Base-by-base conservation (phyloP, 768 basidiomycete genomes). In the Mycena venus region DNA sequence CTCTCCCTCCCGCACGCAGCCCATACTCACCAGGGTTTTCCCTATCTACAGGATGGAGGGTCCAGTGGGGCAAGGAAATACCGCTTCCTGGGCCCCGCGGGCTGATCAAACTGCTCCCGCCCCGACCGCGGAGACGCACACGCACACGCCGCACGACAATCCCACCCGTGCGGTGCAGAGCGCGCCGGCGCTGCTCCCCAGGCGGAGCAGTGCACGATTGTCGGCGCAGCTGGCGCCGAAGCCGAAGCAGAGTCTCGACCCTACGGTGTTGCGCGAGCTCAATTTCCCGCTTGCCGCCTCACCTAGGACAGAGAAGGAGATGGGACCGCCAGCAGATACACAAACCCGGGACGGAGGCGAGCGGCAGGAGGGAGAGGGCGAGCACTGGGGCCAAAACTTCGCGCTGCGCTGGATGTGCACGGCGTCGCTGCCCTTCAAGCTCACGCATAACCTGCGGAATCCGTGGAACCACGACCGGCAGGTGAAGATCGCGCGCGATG, bases 401-500 rank as follows among this genome's bases (percentile, higher is more conserved):
- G 88, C 88, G 72, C 85, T 98, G 25, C 89, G 96, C 77, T 98
- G 97, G 97, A 75, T 97, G 49, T 90, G 88, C 75, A 94, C 91
- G 0, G 84, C 89, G 17, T 86, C 88, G 3, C 81, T 98, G 3
- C 91, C 95, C 0, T 99, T 99, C 83, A 84, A 87, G 74, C 90
- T 90, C 55, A 94, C 94, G 34, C 89, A 92, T 27, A 93, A 96
- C 80, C 82, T 98, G 63, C 91, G 95, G 51, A 99, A 99, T 80
- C 93, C 93, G 2, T 99, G 97, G 96, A 99, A 99, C 78, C 91
- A 95, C 75, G 94, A 94, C 72, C 86, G 90, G 56, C 92, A 95
- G 78, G 88, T 95, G 53, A 94, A 95, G 85, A 91, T 95, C 12
- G 96, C 94, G 15, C 87, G 95, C 62, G 96, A 97, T 81, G 97